phyloP scores from a whole-genome alignment of 495 filamentous ascomycete genomes.

The Hypoxylon fuscum region DNA sequence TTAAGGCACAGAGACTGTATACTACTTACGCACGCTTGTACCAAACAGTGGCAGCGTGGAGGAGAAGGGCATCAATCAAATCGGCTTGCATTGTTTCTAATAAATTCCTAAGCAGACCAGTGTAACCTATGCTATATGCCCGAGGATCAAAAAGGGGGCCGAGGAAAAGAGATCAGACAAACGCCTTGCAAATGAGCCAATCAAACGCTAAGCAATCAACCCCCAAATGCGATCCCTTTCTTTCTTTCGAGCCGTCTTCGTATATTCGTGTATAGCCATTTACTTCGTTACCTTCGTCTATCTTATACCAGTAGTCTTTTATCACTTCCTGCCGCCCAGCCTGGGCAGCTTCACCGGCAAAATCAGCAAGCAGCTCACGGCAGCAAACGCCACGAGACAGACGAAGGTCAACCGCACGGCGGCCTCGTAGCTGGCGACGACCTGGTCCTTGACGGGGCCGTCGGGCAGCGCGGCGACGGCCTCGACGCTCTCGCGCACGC shows the following conservation, averaged over 20 bases:
- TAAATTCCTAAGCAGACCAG: constrained; percentile 18
- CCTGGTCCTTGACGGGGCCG: constrained; percentile 52
- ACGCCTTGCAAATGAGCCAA: no score
- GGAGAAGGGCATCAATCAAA: not conserved
- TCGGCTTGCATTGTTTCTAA: not conserved
- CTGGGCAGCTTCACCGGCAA: constrained; percentile 63
- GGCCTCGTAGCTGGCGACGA: constrained; percentile 66
- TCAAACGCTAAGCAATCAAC: no score
- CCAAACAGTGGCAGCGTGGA: not conserved
- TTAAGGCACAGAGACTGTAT: constrained; percentile 21
- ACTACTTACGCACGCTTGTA: constrained; percentile 9
- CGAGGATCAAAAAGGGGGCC: not conserved
- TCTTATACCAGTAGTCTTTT: not conserved
- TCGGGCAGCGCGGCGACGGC: constrained; percentile 49
- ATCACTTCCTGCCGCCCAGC: constrained; percentile 56
- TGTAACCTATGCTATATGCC: not conserved
- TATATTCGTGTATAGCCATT: constrained; percentile 3
- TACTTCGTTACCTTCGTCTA: not conserved
- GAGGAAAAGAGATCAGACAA: not conserved
- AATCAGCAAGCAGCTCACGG: constrained; percentile 59
- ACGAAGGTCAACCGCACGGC: constrained; percentile 66
- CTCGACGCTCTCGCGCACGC: constrained; percentile 53
- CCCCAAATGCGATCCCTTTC: no score
- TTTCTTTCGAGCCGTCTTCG: no score
- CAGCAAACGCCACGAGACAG: constrained; percentile 59